phyloP scores from a whole-genome alignment of 331 rosid genomes.

The Acacia pycnantha region DNA sequence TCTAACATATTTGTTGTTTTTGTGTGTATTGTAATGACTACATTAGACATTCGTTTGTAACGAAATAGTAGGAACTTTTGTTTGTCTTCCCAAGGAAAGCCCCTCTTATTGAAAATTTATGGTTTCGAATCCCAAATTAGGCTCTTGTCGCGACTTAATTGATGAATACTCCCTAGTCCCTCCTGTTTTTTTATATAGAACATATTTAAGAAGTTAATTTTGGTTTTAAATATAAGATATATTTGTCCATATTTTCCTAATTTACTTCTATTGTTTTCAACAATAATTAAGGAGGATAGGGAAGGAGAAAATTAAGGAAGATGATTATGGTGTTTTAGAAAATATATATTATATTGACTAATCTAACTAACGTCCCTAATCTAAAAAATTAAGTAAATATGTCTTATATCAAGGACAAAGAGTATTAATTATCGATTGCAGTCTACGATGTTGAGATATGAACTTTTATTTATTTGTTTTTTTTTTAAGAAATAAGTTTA shows the following conservation, averaged over 20 bases:
- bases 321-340: too few species aligned
- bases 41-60: conserved; percentile 18
- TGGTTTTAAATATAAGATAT: too few species aligned
- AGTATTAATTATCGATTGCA: not conserved
- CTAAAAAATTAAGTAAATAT: too few species aligned
- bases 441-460: not conserved
- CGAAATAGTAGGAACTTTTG: conserved; percentile 22
- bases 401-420: too few species aligned
- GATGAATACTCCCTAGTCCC: not conserved
- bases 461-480: not conserved
- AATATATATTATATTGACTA: too few species aligned
- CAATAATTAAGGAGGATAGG: too few species aligned
- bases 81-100: not conserved
- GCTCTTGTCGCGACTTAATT: not conserved
- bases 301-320: too few species aligned
- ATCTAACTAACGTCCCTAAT: too few species aligned
- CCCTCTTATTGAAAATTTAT: not conserved
- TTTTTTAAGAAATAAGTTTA: not conserved
- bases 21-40: conserved; percentile 17
- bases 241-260: too few species aligned
- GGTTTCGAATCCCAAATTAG: not conserved
- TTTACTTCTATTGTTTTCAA: too few species aligned
- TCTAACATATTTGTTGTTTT: conserved; percentile 19
- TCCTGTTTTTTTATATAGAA: too few species aligned
- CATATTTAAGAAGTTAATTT: too few species aligned